Base-by-base conservation (phyloP, 2,329 filamentous ascomycete species). In the Achaetomium macrosporum region DNA sequence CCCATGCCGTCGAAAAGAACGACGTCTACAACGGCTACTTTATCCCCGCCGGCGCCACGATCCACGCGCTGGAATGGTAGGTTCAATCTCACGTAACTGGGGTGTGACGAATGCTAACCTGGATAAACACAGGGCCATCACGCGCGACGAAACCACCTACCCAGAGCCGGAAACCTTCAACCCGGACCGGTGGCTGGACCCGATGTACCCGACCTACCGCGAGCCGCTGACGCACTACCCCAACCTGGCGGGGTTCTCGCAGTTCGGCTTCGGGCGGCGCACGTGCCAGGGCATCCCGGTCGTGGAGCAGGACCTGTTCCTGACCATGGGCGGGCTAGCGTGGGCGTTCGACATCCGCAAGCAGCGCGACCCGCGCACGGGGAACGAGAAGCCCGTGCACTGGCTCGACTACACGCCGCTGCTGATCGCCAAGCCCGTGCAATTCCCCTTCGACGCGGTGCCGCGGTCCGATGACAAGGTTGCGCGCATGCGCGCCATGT, bases 41-140 rank as follows among this genome's bases (percentile, higher is more conserved):
- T 61, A 76, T 80, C 44, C 73, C 74, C 0, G 73, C 72, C 30
- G 77, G 77, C 5, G 72, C 76, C 1, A 75, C 75, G 1, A 73
- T 80, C 17, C 72, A 80, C 48, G 74, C 78, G 1, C 62, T 79
- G 17, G 75, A 78, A 65, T 80, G 73, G 76, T 76, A 61, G 59
- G 69, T 65, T 19, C 25, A 36, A 5, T 15, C 16, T 47, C 33
- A 15, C 10, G 13, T 4, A 15, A 35, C 11, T 25, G 33, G 5
- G 10, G 33, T 11, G 33, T 15, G 4, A 12, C 10, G 39, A 39
- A 7, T 11, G 12, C 39, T 36, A 6, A 54, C n/a, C 25, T 25
- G 2, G 10, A 37, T 7, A 17, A 19, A 8, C 12, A 2, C 33
- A 73, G 71, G 72, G 71, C 67, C 45, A 75, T 77, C 50, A 71